Evolutionary conservation across 495 filamentous ascomycete genomes (phyloP), one percentile per base, ranked within the genome.

Genomic region (Aspergillus panamensis): DNA sequence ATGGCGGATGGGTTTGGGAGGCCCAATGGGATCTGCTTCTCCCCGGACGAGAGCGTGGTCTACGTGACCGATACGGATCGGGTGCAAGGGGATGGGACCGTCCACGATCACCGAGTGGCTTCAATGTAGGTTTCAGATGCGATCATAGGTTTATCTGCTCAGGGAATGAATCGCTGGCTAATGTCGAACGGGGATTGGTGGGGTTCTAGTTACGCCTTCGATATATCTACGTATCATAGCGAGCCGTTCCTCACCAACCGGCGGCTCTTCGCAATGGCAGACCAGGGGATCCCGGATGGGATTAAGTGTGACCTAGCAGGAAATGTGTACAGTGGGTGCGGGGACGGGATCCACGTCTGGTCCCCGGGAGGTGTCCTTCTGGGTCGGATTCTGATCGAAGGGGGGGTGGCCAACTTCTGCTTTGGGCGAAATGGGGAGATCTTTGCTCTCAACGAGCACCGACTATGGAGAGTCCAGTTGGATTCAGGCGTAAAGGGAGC

Each of bases 311-410:
- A 88, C 65, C 71, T 73, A 31, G 70, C 78, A 9, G 83, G 83
- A 0, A 84, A 86, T 58, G 78, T 88, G 6, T 88, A 85, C 58
- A 71, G 76, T 20, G 84, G 79, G 3, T 80, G 77, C 44, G 82
- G 81, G 3, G 84, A 85, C 58, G 84, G 85, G 21, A 73, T 86
- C n/a, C 77, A 85, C 47, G 80, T 87, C 5, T 87, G 75, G 73
- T 82, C 79, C 49, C 69, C 78, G 3, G 78, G 77, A 0, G 83
- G 83, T 14, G 78, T 73, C 6, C 72, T 86, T 3, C 65, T 88
- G 5, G 85, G 84, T 3, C 80, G 78, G 64, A 81, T 84, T 17
- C 74, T 77, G 33, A 67, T 78, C 33, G 51, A 69, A 5, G 69
- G 71, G 1, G 71, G 72, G 1, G 68, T 72, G 47, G 69, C 74